phyloP scores from a whole-genome alignment of 257 asterid species.

The Cordia subcordata region DNA sequence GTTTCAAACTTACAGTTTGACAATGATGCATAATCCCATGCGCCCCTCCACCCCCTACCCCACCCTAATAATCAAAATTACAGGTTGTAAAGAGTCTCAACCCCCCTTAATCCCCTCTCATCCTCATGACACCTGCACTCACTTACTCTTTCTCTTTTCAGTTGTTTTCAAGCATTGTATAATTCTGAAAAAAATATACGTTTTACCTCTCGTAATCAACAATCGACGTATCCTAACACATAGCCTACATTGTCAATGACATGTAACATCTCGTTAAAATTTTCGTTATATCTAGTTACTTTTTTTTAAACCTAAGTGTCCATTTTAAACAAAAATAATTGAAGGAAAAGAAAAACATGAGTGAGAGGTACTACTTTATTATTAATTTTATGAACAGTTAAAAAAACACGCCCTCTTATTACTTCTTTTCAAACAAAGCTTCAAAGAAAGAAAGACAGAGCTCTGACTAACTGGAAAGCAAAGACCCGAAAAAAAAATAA shows the following conservation, averaged over 20 bases:
- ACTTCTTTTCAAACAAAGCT: neutral
- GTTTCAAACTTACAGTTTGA: constrained; percentile 1
- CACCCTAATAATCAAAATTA: neutral
- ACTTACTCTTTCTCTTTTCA: neutral
- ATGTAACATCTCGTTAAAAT: too few relatives aligned
- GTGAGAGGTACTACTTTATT: too few relatives aligned
- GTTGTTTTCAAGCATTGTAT: neutral
- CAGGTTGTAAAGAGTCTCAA: neutral
- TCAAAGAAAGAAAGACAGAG: neutral
- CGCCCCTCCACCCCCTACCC: constrained; percentile 19
- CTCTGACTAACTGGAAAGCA: neutral
- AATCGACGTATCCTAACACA: too few relatives aligned
- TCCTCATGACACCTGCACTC: neutral
- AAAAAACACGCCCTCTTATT: too few relatives aligned
- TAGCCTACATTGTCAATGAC: neutral
- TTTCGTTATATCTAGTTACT: too few relatives aligned
- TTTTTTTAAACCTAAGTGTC: too few relatives aligned
- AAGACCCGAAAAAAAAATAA: neutral
- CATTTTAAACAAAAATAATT: too few relatives aligned
- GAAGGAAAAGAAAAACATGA: too few relatives aligned
- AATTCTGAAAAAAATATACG: too few relatives aligned
- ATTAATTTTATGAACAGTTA: too few relatives aligned
- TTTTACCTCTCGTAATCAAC: too few relatives aligned
- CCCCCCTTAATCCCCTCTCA: neutral
- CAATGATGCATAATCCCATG: constrained; percentile 20